Evolutionary conservation across 768 basidiomycete genomes (phyloP).

Genomic region (Boletus reticuloceps): DNA sequence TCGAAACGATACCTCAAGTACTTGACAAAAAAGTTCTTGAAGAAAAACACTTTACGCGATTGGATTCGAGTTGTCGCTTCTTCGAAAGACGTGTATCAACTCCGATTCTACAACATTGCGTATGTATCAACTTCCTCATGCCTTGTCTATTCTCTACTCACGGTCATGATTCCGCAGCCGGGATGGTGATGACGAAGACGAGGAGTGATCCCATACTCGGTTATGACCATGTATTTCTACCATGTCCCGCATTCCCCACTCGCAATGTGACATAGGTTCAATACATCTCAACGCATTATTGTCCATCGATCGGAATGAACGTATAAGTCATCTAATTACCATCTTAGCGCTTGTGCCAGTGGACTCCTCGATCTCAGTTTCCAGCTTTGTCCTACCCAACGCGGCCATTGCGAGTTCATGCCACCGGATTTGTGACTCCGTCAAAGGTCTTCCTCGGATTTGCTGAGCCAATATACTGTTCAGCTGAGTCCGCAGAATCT

Average conservation of each 20-base stretch:
- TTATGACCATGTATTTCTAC: background rate
- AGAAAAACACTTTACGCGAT: constrained; percentile 94
- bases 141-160: background rate
- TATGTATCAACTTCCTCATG: constrained; percentile 35
- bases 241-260: background rate
- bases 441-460: constrained; percentile 61
- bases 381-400: constrained; percentile 51
- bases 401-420: constrained; percentile 65
- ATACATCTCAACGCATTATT: background rate
- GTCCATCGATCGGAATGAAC: background rate
- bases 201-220: constrained; percentile 33
- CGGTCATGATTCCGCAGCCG: constrained; percentile 27
- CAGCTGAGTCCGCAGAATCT: constrained; percentile 69
- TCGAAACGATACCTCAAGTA: constrained; percentile 99
- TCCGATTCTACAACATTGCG: constrained; percentile 94
- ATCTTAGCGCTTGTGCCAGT: constrained; percentile 15
- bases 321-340: constrained; percentile 13
- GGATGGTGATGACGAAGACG: constrained; percentile 56
- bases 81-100: constrained; percentile 89
- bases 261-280: constrained; percentile 9
- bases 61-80: constrained; percentile 98
- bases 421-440: constrained; percentile 64
- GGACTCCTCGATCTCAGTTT: constrained; percentile 20
- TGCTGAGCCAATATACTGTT: constrained; percentile 57
- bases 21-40: constrained; percentile 98